phyloP scores from a whole-genome alignment of 2,329 filamentous ascomycete genomes.

The Sphaerostilbella broomeana region DNA sequence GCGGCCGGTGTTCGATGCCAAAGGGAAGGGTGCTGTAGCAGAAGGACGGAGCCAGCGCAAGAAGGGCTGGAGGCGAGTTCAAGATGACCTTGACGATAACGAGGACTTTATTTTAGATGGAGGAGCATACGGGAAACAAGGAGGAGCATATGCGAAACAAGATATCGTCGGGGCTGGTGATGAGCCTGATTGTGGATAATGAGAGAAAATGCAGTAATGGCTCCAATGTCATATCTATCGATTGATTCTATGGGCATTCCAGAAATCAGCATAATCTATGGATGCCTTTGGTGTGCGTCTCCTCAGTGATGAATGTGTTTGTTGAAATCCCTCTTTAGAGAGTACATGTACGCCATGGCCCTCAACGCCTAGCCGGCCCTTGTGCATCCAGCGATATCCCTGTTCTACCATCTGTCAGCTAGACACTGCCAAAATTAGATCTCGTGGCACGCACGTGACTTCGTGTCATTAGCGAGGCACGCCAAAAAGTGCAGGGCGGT shows the following conservation, averaged over 20 bases:
- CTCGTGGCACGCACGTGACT: conserved; percentile 25
- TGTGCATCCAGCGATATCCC: too few relatives aligned
- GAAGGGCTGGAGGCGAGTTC: conserved; percentile 52
- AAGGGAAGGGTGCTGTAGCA: conserved; percentile 42
- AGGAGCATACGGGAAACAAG: conserved; percentile 37
- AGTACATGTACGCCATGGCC: too few relatives aligned
- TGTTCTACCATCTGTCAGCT: too few relatives aligned
- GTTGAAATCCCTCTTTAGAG: too few relatives aligned
- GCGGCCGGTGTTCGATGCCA: conserved; percentile 52
- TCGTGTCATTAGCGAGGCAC: conserved; percentile 24
- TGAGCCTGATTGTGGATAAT: conserved; percentile 35
- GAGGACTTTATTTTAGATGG: conserved; percentile 54
- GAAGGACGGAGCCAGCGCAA: conserved; percentile 37
- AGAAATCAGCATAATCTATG: too few relatives aligned
- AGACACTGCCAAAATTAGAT: too few relatives aligned
- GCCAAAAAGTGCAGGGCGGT: too few relatives aligned
- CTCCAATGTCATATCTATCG: too few relatives aligned
- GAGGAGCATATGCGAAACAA: conserved; percentile 37
- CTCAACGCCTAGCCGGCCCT: too few relatives aligned
- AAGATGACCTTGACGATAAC: conserved; percentile 54
- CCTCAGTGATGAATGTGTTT: too few relatives aligned
- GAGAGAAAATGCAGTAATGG: not conserved
- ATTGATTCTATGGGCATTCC: too few relatives aligned
- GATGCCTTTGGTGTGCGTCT: too few relatives aligned
- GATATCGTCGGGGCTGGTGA: conserved; percentile 16